Conservation (phyloP, 257 asterid genomes). For the Przewalskia tangutica region DNA sequence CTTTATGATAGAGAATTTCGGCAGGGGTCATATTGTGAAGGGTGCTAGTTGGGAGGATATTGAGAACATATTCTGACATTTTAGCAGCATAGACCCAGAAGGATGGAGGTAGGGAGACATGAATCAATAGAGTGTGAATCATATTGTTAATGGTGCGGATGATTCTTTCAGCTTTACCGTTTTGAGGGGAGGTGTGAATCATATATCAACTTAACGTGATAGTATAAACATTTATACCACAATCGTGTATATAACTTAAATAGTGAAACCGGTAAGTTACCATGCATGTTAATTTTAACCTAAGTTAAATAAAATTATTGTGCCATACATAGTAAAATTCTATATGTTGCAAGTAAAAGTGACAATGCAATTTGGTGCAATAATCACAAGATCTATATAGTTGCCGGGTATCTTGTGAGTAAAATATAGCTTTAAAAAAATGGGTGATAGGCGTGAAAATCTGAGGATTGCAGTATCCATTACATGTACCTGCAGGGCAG, state of each 20-base stretch:
- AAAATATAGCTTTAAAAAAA: background rate
- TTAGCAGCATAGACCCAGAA: too few relatives aligned
- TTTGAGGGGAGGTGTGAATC: too few relatives aligned
- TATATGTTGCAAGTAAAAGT: background rate
- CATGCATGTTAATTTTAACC: background rate
- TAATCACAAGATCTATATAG: slow-evolving; percentile 1
- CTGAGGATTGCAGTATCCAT: background rate
- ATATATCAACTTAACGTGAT: background rate
- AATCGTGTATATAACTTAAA: too few relatives aligned
- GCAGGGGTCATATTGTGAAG: too few relatives aligned
- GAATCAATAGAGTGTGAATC: too few relatives aligned
- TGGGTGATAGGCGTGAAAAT: background rate
- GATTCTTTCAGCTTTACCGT: too few relatives aligned
- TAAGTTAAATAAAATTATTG: background rate
- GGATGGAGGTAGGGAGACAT: too few relatives aligned
- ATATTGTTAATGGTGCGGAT: too few relatives aligned
- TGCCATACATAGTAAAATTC: background rate
- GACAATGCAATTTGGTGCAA: background rate
- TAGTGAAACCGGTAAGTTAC: background rate
- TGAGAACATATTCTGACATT: too few relatives aligned
- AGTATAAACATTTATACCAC: too few relatives aligned
- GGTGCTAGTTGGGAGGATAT: too few relatives aligned
- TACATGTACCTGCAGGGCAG: background rate
- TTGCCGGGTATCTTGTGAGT: background rate
- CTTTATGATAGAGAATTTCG: too few relatives aligned